Evolutionary conservation across 768 basidiomycete species (phyloP).

Genomic region (Rhodotorula babjevae): DNA sequence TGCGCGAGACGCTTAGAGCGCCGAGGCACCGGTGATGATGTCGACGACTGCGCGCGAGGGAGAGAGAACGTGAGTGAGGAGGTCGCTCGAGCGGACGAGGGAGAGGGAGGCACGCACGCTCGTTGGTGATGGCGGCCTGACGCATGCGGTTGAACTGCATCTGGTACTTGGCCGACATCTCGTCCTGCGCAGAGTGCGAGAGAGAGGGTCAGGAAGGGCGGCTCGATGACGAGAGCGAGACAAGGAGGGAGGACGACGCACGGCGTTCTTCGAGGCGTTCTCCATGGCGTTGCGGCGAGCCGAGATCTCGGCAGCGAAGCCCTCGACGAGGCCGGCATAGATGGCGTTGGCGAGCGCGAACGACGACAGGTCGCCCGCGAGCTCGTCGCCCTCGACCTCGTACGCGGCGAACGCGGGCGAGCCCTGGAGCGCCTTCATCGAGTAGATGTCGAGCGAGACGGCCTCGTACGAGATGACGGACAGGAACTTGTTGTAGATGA

Average conservation of each 20-base stretch:
- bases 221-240: background rate
- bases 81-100: slow-evolving; percentile 59
- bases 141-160: slow-evolving; percentile 43
- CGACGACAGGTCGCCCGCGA: slow-evolving; percentile 85
- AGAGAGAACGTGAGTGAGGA: background rate
- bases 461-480: slow-evolving; percentile 89
- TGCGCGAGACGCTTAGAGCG: slow-evolving; percentile 19
- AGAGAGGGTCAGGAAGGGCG: too few species aligned
- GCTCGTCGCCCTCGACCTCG: slow-evolving; percentile 97
- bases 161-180: slow-evolving; percentile 41
- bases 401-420: slow-evolving; percentile 86
- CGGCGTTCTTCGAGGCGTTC: slow-evolving; percentile 97
- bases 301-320: slow-evolving; percentile 75
- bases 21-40: slow-evolving; percentile 43
- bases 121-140: slow-evolving; percentile 55
- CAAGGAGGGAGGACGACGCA: background rate
- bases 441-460: slow-evolving; percentile 67
- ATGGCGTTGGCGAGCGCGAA: slow-evolving; percentile 96
- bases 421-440: slow-evolving; percentile 72
- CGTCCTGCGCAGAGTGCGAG: slow-evolving; percentile 13
- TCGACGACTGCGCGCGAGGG: slow-evolving; percentile 35
- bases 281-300: slow-evolving; percentile 95
- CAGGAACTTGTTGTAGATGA: slow-evolving; percentile 60
- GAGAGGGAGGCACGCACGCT: slow-evolving; percentile 55
- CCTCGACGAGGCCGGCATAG: slow-evolving; percentile 88